A percentile compares a stretch with the other conserved stretches of the same genome.
Evolutionary conservation across 2,329 filamentous ascomycete species (phyloP).

Genomic region (Pestalotiopsis sp.): DNA sequence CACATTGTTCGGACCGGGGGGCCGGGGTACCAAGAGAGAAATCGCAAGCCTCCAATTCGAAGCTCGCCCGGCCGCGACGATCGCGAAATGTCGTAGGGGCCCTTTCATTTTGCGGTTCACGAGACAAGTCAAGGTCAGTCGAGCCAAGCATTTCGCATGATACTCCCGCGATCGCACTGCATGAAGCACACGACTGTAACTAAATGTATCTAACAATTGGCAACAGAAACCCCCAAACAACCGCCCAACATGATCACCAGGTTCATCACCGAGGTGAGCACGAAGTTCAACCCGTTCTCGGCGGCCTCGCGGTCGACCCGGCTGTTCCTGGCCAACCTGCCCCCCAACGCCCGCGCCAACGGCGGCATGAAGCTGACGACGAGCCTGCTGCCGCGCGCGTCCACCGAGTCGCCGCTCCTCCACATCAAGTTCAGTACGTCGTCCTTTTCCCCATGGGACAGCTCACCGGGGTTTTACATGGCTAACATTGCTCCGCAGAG

Average conservation of each 20-base stretch:
- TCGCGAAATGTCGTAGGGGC: not conserved
- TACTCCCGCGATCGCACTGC: not conserved
- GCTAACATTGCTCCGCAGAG: slow-evolving; percentile 51
- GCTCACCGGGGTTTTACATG: slow-evolving; percentile 10
- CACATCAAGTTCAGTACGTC: slow-evolving; percentile 81
- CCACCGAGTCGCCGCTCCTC: slow-evolving; percentile 68
- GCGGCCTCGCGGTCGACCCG: slow-evolving; percentile 77
- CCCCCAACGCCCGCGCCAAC: slow-evolving; percentile 68
- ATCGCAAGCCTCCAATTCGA: not conserved
- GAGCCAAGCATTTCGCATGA: not conserved
- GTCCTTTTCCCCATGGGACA: slow-evolving; percentile 6
- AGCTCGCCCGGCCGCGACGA: not conserved
- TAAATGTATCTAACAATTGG: not conserved
- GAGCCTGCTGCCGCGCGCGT: slow-evolving; percentile 69
- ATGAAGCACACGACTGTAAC: not conserved
- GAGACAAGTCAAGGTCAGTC: not conserved
- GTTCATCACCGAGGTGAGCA: slow-evolving; percentile 83
- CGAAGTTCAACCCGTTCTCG: slow-evolving; percentile 92
- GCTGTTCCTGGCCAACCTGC: slow-evolving; percentile 82
- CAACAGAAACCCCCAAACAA: not conserved
- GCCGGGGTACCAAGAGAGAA: not conserved
- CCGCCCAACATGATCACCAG: slow-evolving; percentile 69
- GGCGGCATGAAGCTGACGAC: slow-evolving; percentile 76
- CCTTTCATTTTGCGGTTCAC: not conserved
- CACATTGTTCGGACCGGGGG: not conserved